These are phyloP conservation scores for Alternaria ethzedia DNA, from an alignment of 2,329 filamentous ascomycete species.

Conservation along the genomic window DNA sequence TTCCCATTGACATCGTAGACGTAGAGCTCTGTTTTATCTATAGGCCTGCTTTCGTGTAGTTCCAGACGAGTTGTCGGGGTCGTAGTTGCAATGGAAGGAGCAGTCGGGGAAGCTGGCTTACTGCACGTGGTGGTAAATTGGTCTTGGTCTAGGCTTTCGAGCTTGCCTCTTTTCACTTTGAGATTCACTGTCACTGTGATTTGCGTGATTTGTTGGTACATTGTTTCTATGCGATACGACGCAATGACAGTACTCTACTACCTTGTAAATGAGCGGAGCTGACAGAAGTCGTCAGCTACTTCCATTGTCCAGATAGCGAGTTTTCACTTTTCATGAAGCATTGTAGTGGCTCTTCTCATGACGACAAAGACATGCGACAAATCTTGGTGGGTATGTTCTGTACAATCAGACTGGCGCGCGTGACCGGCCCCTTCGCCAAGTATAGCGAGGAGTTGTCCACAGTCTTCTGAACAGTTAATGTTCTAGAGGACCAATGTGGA, in stretches of 20 bases:
- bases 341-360: neutral
- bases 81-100: neutral
- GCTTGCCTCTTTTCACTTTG: neutral
- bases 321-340: neutral
- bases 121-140: neutral
- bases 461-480: no score
- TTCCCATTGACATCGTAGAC: neutral
- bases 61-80: neutral
- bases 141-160: neutral
- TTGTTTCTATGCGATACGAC: neutral
- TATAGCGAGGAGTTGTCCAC: no score
- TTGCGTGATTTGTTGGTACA: neutral
- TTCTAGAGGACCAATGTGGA: no score
- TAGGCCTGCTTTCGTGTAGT: neutral
- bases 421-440: neutral
- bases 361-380: neutral
- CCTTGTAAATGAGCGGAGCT: neutral
- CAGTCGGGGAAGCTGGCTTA: neutral
- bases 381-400: neutral
- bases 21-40: neutral
- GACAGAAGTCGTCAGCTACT: neutral
- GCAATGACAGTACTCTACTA: neutral
- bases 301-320: neutral
- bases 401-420: neutral
- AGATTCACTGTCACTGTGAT: neutral